Evolutionary conservation across 2,329 filamentous ascomycete genomes (phyloP).

Genomic region (Diaporthe aspalathi): DNA sequence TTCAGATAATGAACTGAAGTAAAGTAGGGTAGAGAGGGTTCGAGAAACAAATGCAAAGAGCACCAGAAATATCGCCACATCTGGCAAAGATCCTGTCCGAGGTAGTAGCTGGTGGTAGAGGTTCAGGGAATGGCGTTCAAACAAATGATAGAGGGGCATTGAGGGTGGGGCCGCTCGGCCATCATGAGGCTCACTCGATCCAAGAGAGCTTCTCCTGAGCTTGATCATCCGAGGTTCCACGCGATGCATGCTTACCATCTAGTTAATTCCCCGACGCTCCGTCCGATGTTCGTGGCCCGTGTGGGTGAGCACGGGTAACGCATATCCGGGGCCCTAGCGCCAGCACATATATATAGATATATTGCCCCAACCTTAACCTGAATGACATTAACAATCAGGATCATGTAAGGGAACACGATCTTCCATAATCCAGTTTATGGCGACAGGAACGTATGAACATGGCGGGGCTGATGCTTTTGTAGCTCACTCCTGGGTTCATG

Average conservation of each 20-base stretch:
- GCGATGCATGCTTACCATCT: neutral
- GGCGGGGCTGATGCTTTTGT: no score
- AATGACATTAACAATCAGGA: neutral
- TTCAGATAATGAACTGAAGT: no score
- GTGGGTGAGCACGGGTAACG: conserved; percentile 2
- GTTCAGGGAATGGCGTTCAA: neutral
- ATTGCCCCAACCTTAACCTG: neutral
- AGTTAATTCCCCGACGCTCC: neutral
- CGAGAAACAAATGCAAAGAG: neutral
- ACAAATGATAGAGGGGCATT: neutral
- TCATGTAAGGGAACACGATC: neutral
- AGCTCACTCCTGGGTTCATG: no score
- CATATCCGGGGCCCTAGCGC: conserved; percentile 13
- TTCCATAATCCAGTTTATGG: neutral
- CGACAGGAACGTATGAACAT: no score
- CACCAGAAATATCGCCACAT: neutral
- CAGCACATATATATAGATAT: neutral
- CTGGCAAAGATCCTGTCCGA: neutral
- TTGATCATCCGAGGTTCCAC: conserved; percentile 1
- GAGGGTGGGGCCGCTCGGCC: conserved; percentile 2
- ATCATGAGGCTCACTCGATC: neutral
- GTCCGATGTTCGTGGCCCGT: conserved; percentile 3
- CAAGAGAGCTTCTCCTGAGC: neutral
- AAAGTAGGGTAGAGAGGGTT: neutral
- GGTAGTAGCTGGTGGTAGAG: neutral